phyloP scores from a whole-genome alignment of 169 alveolate species.

The Plasmodium gallinaceum region DNA sequence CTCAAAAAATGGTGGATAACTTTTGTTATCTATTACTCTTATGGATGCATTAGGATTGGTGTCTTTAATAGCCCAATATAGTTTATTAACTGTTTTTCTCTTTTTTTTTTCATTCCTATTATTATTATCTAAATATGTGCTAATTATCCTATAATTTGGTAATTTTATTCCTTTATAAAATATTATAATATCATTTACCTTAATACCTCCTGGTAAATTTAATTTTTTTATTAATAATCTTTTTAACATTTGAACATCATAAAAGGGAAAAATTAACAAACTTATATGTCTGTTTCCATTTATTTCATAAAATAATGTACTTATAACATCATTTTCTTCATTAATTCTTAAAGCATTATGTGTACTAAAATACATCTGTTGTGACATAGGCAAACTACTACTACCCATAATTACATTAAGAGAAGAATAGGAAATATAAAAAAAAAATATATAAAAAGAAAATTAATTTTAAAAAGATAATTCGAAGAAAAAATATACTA shows the following conservation, averaged over 20 bases:
- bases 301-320: conserved; percentile 86
- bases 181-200: conserved; percentile 88
- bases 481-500: too few relatives aligned
- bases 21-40: conserved; percentile 80
- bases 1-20: conserved; percentile 78
- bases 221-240: conserved; percentile 89
- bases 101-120: conserved; percentile 76
- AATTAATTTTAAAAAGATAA: too few relatives aligned
- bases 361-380: conserved; percentile 90
- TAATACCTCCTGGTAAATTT: conserved; percentile 84
- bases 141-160: conserved; percentile 92
- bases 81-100: conserved; percentile 78
- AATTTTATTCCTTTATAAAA: conserved; percentile 91
- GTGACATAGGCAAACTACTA: conserved; percentile 85
- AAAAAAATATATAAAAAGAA: too few relatives aligned
- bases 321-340: conserved; percentile 85
- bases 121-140: conserved; percentile 85
- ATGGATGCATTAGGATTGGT: conserved; percentile 75
- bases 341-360: conserved; percentile 88
- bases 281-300: conserved; percentile 88
- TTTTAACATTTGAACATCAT: conserved; percentile 92
- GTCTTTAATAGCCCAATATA: conserved; percentile 80
- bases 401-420: conserved; percentile 36
- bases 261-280: conserved; percentile 89
- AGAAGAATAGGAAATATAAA: too few relatives aligned